Evolutionary conservation across 352 stramenopile species (phyloP), one percentile per base, ranked within the genome.

Genomic region (Phytopythium litorale): DNA sequence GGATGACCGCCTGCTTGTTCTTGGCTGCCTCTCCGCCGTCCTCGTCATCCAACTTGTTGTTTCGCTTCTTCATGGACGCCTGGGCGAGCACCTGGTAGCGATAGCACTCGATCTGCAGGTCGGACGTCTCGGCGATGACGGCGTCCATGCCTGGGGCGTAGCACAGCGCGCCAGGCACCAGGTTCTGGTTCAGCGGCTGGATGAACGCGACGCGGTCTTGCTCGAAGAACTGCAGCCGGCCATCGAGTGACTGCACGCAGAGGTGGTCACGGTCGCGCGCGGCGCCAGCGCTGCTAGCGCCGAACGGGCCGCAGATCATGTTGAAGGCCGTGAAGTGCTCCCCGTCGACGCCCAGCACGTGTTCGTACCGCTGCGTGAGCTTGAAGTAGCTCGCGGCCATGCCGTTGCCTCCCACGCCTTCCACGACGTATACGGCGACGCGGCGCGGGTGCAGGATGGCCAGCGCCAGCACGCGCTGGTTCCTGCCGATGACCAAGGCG

Each of bases 291-390:
- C 50, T 64, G 18, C 25, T 65, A 7, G 35, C 13, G 16, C 88
- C 90, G 64, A 97, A 98, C 9, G 81, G 67, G 4, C 91, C 91
- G 49, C 72, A 67, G 59, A 91, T 72, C 79, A 98, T 94, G 62
- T 96, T 98, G 77, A 79, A 96, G 2, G 91, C 87, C 38, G 90
- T 97, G 58, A 98, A 98, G 60, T 96, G 87, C 62, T 89, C 77
- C n/a, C 88, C 89, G 54, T 96, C 88, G 61, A 94, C 72, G 28
- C 89, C 90, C 25, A 97, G 75, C 30, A 84, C 58, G 65, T 97
- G 90, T 61, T 95, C 79, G 65, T 97, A 97, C 23, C 81, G 76
- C 43, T 86, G 79, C 18, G 81, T 75, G 50, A 96, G 66, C 46
- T 89, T 87, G 67, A 92, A 94, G 73, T 95, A 96, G 66, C 76